Percentiles rank a stretch among this genome's conserved stretches.
Conservation (phyloP, 2,329 filamentous ascomycete genomes). For the Monosporascus sp. region DNA sequence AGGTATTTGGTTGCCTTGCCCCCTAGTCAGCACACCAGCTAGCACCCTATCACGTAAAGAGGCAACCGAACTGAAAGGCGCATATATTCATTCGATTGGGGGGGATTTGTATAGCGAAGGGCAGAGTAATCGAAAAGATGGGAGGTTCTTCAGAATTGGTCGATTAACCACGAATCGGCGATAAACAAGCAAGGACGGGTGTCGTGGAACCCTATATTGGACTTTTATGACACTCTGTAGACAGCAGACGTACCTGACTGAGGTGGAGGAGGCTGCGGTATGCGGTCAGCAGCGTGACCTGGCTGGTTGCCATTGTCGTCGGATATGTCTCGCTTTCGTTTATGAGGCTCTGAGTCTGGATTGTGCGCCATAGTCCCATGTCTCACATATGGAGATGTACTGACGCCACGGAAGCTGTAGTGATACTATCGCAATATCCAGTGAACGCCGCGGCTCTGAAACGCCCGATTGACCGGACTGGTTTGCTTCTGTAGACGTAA, state of each 20-base stretch:
- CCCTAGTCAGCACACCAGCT: constrained; percentile 11
- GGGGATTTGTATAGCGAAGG: background rate
- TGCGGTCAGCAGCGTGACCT: constrained; percentile 33
- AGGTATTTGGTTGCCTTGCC: constrained; percentile 29
- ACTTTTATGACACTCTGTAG: background rate
- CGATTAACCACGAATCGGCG: background rate
- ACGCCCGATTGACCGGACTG: constrained; percentile 20
- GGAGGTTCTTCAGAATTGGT: no score
- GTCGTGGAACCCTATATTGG: no score
- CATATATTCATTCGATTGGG: background rate
- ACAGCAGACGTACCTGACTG: constrained; percentile 39
- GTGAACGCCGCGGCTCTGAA: constrained; percentile 13
- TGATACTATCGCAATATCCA: constrained; percentile 14
- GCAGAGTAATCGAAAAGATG: no score
- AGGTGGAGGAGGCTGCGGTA: constrained; percentile 39
- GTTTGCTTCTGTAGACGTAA: constrained; percentile 12
- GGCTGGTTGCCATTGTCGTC: constrained; percentile 38
- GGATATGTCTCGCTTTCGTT: constrained; percentile 42
- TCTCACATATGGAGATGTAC: constrained; percentile 16
- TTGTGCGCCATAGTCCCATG: constrained; percentile 37
- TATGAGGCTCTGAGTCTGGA: constrained; percentile 37
- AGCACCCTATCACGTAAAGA: background rate
- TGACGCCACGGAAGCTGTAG: constrained; percentile 8
- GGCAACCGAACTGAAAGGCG: background rate
- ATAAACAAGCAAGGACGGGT: no score